Evolutionary conservation across 257 asterid genomes (phyloP).

Genomic region (Solanum pinnatisectum): DNA sequence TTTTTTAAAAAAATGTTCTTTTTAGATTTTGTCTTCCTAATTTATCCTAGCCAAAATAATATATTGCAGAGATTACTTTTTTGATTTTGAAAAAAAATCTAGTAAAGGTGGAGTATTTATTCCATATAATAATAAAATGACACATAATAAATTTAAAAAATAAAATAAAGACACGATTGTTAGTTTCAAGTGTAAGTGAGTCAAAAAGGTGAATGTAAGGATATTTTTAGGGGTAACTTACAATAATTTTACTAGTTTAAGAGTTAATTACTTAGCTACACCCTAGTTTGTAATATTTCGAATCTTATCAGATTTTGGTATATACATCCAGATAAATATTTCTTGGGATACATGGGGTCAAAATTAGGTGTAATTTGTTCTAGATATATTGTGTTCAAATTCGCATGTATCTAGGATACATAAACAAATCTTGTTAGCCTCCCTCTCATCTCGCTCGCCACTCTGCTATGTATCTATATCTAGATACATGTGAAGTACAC

Average conservation of each 20-base stretch:
- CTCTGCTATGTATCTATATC: not conserved
- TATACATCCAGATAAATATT: too few relatives aligned
- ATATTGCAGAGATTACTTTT: too few relatives aligned
- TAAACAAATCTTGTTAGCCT: not conserved
- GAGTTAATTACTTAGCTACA: not conserved
- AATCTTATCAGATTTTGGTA: not conserved
- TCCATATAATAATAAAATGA: too few relatives aligned
- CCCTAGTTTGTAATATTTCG: not conserved
- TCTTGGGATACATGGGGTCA: not conserved
- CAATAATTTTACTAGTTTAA: not conserved
- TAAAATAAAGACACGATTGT: not conserved
- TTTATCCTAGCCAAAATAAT: too few relatives aligned
- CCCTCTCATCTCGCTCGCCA: not conserved
- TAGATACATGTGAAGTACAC: not conserved
- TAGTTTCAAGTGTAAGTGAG: not conserved
- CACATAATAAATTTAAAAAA: too few relatives aligned
- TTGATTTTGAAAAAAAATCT: too few relatives aligned
- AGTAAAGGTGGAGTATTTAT: too few relatives aligned
- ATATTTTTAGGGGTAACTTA: too few relatives aligned
- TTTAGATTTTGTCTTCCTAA: too few relatives aligned
- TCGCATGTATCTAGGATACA: not conserved
- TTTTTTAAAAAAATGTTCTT: too few relatives aligned
- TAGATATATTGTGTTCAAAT: not conserved
- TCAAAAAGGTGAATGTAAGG: not conserved
- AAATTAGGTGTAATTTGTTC: not conserved